These are phyloP conservation scores for Rhazya stricta DNA, from an alignment of 257 asterid species.

Conservation along the genomic window DNA sequence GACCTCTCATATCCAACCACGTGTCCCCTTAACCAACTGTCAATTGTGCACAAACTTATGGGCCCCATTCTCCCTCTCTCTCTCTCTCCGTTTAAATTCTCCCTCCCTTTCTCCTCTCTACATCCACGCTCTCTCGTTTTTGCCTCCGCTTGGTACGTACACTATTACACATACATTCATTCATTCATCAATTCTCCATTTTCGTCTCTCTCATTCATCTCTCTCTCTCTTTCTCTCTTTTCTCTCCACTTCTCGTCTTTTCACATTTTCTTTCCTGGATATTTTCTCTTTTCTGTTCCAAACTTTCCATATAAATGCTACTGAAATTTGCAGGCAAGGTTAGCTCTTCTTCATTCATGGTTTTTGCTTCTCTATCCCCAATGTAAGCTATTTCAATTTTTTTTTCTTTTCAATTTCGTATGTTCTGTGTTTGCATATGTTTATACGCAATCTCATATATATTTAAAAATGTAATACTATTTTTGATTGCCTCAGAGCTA, in stretches of 20 bases:
- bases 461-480: not conserved
- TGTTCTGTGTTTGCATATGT: not conserved
- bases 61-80: conserved; percentile 4
- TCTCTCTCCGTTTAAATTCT: conserved; percentile 24
- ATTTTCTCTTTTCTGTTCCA: not conserved
- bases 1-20: conserved; percentile 24
- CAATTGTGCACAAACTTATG: not conserved
- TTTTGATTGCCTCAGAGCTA: not conserved
- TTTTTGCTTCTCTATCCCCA: not conserved
- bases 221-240: too few species aligned
- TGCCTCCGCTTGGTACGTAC: conserved; percentile 22
- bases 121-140: conserved; percentile 9
- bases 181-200: not conserved
- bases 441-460: not conserved
- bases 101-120: conserved; percentile 16
- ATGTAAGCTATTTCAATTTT: not conserved
- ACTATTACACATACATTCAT: not conserved
- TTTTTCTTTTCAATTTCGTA: not conserved
- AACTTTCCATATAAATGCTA: not conserved
- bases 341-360: not conserved
- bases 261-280: not conserved
- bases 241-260: not conserved
- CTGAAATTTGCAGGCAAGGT: conserved; percentile 11
- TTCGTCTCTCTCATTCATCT: not conserved
- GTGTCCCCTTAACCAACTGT: conserved; percentile 3